Conservation (phyloP, 148 eudicot genomes). For the Vaccinium darrowii region DNA sequence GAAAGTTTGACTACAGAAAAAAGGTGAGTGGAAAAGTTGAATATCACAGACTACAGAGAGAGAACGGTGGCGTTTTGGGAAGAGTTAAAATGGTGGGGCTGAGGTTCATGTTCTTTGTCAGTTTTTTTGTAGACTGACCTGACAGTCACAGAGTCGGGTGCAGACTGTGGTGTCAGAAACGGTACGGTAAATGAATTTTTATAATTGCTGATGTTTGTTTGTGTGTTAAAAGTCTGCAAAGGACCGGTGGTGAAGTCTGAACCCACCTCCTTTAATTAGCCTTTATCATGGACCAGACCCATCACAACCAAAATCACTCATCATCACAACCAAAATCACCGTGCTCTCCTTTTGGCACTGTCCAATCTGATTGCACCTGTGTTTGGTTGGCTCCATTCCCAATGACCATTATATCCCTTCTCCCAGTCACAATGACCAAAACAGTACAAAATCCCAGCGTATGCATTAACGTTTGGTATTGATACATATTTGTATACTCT, state of each 20-base stretch:
- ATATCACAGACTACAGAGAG: not conserved
- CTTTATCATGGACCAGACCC: conserved; percentile 11
- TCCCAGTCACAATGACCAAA: not conserved
- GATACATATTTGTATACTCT: too few relatives aligned
- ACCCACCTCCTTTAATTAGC: not conserved
- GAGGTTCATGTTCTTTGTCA: conserved; percentile 8
- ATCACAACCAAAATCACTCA: not conserved
- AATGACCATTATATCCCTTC: conserved; percentile 7
- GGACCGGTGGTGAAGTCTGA: conserved; percentile 13
- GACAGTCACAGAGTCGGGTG: conserved; percentile 9
- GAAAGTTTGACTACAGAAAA: not conserved
- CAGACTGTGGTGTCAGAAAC: conserved; percentile 10
- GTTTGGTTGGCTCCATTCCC: conserved; percentile 6
- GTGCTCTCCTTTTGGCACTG: not conserved
- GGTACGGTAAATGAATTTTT: conserved; percentile 6
- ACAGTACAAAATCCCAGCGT: not conserved
- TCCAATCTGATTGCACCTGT: conserved; percentile 1
- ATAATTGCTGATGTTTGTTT: conserved; percentile 8
- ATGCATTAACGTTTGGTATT: not conserved
- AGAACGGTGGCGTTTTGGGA: conserved; percentile 8
- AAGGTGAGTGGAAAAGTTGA: not conserved
- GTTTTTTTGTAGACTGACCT: not conserved
- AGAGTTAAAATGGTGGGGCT: not conserved
- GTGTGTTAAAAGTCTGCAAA: conserved; percentile 16
- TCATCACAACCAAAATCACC: not conserved